phyloP scores from a whole-genome alignment of 441 rosid species.

The Mallotus repandus region DNA sequence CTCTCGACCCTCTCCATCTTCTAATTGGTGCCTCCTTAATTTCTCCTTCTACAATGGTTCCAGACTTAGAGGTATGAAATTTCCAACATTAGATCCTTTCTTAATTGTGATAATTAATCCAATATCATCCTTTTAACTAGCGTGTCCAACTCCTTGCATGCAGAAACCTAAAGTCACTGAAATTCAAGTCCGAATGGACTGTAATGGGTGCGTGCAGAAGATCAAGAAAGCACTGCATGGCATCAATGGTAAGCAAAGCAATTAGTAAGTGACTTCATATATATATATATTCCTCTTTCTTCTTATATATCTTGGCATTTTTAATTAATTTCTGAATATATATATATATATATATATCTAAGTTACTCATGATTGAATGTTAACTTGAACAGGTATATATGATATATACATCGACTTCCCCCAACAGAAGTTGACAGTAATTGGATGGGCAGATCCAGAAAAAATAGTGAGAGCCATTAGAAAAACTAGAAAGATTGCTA shows the following conservation, averaged over 20 bases:
- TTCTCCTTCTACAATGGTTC: slow-evolving; percentile 36
- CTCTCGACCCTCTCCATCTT: slow-evolving; percentile 27
- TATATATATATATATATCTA: no score
- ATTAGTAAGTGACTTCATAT: neutral
- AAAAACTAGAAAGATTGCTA: slow-evolving; percentile 62
- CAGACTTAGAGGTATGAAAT: slow-evolving; percentile 46
- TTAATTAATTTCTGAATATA: no score
- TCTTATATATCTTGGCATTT: neutral
- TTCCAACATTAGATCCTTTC: neutral
- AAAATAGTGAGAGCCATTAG: slow-evolving; percentile 60
- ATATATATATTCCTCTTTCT: neutral
- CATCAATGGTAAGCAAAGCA: slow-evolving; percentile 49
- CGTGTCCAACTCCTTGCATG: slow-evolving; percentile 5
- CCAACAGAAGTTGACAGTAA: slow-evolving; percentile 61
- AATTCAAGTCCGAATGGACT: slow-evolving; percentile 76
- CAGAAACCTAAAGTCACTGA: slow-evolving; percentile 66
- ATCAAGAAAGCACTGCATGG: slow-evolving; percentile 66
- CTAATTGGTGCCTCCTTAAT: neutral
- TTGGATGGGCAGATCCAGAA: slow-evolving; percentile 79
- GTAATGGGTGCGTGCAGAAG: slow-evolving; percentile 79
- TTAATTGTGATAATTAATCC: neutral
- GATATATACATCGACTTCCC: slow-evolving; percentile 54
- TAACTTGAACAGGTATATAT: slow-evolving; percentile 49
- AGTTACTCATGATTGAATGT: neutral
- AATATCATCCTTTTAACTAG: neutral